Percentiles rank a stretch among this genome's conserved stretches.
phyloP scores from a whole-genome alignment of 176 grass and related monocot genomes.

The Oryza glaberrima region DNA sequence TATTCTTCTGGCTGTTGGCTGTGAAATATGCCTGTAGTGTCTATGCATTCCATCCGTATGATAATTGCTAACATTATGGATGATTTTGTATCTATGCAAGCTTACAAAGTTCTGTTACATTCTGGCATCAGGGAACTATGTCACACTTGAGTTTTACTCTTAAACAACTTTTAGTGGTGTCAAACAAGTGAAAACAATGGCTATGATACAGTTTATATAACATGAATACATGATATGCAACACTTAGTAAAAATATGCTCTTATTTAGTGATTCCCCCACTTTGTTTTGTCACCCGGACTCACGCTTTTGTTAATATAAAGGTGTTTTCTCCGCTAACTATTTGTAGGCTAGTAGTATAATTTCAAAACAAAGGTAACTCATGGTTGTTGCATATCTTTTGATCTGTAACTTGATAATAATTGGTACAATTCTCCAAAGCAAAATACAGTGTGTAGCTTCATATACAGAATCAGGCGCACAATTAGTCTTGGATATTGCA shows the following conservation, averaged over 20 bases:
- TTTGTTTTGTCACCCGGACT: neutral
- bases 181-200: neutral
- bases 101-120: neutral
- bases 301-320: neutral
- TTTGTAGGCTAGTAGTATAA: neutral
- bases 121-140: neutral
- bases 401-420: slow-evolving; percentile 18
- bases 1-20: neutral
- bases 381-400: neutral
- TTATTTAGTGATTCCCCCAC: neutral
- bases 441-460: neutral
- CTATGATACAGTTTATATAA: neutral
- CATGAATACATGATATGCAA: neutral
- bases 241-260: too few relatives aligned
- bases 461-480: neutral
- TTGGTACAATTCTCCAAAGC: neutral
- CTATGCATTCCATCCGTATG: neutral
- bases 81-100: neutral
- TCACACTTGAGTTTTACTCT: neutral
- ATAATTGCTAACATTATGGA: neutral
- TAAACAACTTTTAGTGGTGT: neutral
- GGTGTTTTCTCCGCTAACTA: neutral
- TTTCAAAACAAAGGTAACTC: neutral
- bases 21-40: slow-evolving; percentile 9
- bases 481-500: slow-evolving; percentile 8